Percentiles rank a stretch among this genome's conserved stretches.
Conservation (phyloP, 257 asterid genomes). For the Capsicum chinense region DNA sequence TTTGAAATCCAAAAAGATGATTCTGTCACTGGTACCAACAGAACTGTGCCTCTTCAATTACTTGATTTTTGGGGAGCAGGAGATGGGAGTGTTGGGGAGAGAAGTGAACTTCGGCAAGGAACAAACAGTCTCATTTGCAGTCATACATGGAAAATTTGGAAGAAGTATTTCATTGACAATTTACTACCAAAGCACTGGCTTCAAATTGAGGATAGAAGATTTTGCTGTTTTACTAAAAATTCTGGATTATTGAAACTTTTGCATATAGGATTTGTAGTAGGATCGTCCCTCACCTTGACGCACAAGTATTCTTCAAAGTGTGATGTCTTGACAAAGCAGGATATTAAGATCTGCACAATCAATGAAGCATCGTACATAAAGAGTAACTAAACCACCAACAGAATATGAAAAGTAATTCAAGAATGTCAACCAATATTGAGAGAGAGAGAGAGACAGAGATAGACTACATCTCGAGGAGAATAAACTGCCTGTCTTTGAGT, state of each 20-base stretch:
- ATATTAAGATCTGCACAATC: constrained; percentile 71
- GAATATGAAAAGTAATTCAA: neutral
- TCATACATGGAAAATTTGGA: neutral
- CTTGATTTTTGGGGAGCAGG: neutral
- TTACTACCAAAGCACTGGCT: neutral
- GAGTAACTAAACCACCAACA: neutral
- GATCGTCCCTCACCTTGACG: constrained; percentile 77
- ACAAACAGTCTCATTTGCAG: neutral
- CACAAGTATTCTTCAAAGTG: constrained; percentile 93
- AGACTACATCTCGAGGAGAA: neutral
- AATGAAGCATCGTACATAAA: constrained; percentile 20
- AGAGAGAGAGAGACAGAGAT: neutral
- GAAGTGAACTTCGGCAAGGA: neutral
- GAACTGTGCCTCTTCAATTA: neutral
- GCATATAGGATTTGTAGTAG: constrained; percentile 20
- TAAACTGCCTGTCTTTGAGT: neutral
- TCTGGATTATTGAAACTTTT: constrained; percentile 1
- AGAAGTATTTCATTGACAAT: neutral
- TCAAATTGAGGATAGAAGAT: constrained; percentile 5
- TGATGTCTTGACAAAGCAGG: constrained; percentile 99
- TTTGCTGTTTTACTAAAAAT: neutral
- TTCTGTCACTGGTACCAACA: neutral
- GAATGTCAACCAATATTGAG: neutral
- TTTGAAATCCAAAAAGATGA: neutral
- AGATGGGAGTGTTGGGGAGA: neutral